A percentile compares a stretch with the other conserved stretches of the same genome.
Evolutionary conservation across 1,284 basidiomycete species (phyloP).

Genomic region (Ceraceosorus bombacis): DNA sequence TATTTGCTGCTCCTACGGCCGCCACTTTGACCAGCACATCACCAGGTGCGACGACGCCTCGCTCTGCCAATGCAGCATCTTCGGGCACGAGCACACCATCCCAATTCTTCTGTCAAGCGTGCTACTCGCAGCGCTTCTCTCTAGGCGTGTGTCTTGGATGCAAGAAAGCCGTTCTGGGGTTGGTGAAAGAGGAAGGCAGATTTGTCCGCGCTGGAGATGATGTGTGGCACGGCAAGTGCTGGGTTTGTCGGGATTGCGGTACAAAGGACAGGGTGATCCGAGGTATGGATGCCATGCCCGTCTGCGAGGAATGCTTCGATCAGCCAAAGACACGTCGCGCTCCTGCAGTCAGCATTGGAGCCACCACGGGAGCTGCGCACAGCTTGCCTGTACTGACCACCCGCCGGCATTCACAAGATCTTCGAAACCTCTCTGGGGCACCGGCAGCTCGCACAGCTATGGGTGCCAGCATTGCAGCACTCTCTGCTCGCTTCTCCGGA

Average conservation of each 20-base stretch:
- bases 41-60: background rate
- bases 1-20: constrained; percentile 25
- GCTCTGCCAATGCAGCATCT: background rate
- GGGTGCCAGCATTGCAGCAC: constrained; percentile 36
- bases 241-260: constrained; percentile 24
- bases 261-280: constrained; percentile 17
- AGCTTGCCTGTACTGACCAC: no score
- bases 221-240: constrained; percentile 35
- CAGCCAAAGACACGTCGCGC: constrained; percentile 1
- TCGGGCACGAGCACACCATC: background rate
- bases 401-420: no score
- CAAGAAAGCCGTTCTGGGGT: constrained; percentile 23
- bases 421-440: no score
- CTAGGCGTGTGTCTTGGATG: constrained; percentile 26
- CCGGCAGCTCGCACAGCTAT: constrained; percentile 9
- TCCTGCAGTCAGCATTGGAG: background rate
- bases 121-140: constrained; percentile 27
- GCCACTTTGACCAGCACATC: background rate
- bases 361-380: no score
- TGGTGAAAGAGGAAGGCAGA: constrained; percentile 35
- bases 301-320: constrained; percentile 33
- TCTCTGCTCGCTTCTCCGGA: constrained; percentile 23
- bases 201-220: constrained; percentile 26
- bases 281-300: constrained; percentile 31
- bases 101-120: constrained; percentile 25